phyloP scores from a whole-genome alignment of 2,329 filamentous ascomycete genomes.

The Lachnellula suecica region DNA sequence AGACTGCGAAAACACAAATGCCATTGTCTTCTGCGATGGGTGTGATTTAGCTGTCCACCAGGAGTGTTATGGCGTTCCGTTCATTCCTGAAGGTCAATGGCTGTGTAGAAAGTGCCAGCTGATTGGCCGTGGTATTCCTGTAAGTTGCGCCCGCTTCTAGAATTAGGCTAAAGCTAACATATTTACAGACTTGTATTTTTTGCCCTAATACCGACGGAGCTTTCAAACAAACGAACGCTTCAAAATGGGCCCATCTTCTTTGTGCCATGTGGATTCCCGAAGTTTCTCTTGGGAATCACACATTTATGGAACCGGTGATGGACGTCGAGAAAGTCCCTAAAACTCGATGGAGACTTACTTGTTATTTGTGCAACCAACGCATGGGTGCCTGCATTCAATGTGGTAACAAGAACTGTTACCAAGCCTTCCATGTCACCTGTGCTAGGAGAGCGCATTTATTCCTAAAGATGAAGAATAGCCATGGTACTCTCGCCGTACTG shows the following conservation, averaged over 20 bases:
- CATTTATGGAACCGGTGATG: slow-evolving; percentile 97
- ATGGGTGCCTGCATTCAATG: slow-evolving; percentile 99
- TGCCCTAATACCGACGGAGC: slow-evolving; percentile 96
- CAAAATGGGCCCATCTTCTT: slow-evolving; percentile 94
- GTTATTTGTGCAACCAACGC: slow-evolving; percentile 94
- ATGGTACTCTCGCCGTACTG: slow-evolving; percentile 74
- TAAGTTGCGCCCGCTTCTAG: slow-evolving; percentile 42
- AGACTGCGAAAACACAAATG: slow-evolving; percentile 99
- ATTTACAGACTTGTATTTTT: slow-evolving; percentile 82
- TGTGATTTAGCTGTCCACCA: slow-evolving; percentile 98
- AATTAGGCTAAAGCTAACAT: slow-evolving; percentile 14
- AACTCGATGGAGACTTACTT: slow-evolving; percentile 87
- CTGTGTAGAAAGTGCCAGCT: slow-evolving; percentile 95
- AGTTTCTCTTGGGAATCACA: slow-evolving; percentile 90
- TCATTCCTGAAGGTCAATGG: slow-evolving; percentile 98
- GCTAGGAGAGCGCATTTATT: slow-evolving; percentile 84
- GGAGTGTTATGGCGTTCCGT: slow-evolving; percentile 97
- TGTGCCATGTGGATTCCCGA: slow-evolving; percentile 99
- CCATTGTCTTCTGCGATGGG: slow-evolving; percentile 97
- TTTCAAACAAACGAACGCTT: slow-evolving; percentile 96
- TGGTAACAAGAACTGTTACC: slow-evolving; percentile 94
- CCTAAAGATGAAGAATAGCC: slow-evolving; percentile 93
- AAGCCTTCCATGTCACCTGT: slow-evolving; percentile 96
- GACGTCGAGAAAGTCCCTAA: slow-evolving; percentile 97
- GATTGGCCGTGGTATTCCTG: slow-evolving; percentile 85